Evolutionary conservation across 345 rosid species (phyloP).

Genomic region (Populus simonii): DNA sequence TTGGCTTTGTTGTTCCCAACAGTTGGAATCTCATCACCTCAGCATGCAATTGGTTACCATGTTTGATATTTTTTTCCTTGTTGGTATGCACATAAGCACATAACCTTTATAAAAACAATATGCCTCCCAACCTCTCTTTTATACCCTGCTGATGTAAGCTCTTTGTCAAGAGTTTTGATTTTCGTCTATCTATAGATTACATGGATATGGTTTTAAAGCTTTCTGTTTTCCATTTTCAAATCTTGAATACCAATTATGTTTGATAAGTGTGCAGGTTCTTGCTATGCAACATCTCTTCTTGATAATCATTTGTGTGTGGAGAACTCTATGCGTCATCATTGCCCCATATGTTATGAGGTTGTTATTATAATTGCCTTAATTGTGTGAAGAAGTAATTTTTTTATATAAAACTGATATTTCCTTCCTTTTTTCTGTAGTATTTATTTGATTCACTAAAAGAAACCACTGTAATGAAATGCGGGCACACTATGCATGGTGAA

Average conservation of each 20-base stretch:
- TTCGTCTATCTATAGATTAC: not conserved
- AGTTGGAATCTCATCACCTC: not conserved
- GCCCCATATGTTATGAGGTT: constrained; percentile 97
- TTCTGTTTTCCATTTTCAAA: not conserved
- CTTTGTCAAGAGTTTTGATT: not conserved
- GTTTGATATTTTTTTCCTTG: too few relatives aligned
- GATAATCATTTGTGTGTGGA: constrained; percentile 87
- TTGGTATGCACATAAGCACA: too few relatives aligned
- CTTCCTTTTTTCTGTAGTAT: constrained; percentile 46
- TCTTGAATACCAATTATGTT: not conserved
- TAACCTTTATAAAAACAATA: too few relatives aligned
- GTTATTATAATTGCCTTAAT: constrained; percentile 8
- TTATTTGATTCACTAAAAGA: constrained; percentile 92
- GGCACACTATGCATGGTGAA: constrained; percentile 93
- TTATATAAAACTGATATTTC: not conserved
- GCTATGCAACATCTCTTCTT: constrained; percentile 59
- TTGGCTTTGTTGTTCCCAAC: not conserved
- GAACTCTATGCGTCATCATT: constrained; percentile 95
- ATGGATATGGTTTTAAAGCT: not conserved
- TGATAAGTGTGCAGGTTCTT: constrained; percentile 52
- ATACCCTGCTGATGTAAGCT: too few relatives aligned
- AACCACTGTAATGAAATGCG: constrained; percentile 89
- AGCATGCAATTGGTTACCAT: not conserved
- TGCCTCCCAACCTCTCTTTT: too few relatives aligned
- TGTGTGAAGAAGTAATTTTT: not conserved